phyloP scores from a whole-genome alignment of 768 basidiomycete species.

The Zangia roseola region DNA sequence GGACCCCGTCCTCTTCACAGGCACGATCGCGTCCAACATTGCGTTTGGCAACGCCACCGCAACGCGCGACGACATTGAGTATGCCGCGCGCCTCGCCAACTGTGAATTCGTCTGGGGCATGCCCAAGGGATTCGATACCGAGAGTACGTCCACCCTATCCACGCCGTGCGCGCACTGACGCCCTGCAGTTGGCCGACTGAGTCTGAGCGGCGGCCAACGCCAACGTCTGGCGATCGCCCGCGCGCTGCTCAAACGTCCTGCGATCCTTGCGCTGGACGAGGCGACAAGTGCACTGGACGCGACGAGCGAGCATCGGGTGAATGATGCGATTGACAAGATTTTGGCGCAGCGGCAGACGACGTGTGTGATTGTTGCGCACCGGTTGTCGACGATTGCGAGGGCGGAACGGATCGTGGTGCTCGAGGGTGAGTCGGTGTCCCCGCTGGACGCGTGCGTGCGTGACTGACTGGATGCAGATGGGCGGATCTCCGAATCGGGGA shows the following conservation, averaged over 20 bases:
- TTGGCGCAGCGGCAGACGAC: conserved; percentile 77
- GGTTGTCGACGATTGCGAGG: conserved; percentile 85
- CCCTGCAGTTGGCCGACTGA: conserved; percentile 25
- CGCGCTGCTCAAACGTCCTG: conserved; percentile 85
- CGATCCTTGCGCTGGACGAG: conserved; percentile 86
- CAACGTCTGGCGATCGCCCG: conserved; percentile 83
- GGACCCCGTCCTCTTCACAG: conserved; percentile 88
- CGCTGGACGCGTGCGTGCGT: not conserved
- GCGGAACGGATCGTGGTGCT: conserved; percentile 89
- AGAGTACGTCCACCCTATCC: conserved; percentile 53
- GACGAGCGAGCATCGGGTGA: conserved; percentile 78
- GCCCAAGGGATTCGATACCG: conserved; percentile 91
- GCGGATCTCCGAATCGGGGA: conserved; percentile 76
- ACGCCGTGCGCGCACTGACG: conserved; percentile 12
- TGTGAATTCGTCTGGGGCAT: conserved; percentile 96
- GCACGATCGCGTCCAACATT: conserved; percentile 94
- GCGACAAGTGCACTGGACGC: conserved; percentile 89
- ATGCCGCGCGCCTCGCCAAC: conserved; percentile 87
- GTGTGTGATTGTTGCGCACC: conserved; percentile 86
- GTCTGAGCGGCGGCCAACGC: conserved; percentile 64
- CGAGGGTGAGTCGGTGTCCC: conserved; percentile 53
- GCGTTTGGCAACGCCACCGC: conserved; percentile 79
- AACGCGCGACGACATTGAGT: conserved; percentile 80
- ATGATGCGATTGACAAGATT: conserved; percentile 89
- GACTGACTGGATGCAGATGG: conserved; percentile 47